A percentile compares a stretch with the other conserved stretches of the same genome.
Evolutionary conservation across 2,329 filamentous ascomycete genomes (phyloP).

Genomic region (Pestalotiopsis fici): DNA sequence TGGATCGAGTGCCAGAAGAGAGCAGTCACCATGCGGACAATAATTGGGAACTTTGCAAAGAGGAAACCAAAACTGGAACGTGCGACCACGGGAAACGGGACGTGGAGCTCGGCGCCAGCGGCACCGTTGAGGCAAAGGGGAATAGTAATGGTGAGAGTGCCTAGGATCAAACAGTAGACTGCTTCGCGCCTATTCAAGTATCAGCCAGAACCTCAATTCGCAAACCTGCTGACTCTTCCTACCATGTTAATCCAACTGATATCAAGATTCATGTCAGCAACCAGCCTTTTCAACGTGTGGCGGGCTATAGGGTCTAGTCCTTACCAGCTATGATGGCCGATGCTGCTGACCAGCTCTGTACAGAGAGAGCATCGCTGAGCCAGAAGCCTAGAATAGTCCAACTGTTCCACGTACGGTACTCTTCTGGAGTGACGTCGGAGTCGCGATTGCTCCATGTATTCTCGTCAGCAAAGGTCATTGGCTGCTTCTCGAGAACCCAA

Average conservation of each 20-base stretch:
- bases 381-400: constrained; percentile 37
- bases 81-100: constrained; percentile 47
- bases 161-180: constrained; percentile 50
- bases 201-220: background rate
- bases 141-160: constrained; percentile 60
- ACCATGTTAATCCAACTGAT: background rate
- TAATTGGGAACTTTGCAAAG: constrained; percentile 38
- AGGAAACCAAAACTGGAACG: constrained; percentile 48
- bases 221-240: background rate
- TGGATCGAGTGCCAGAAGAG: constrained; percentile 63
- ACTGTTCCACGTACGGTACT: constrained; percentile 38
- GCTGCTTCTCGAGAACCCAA: constrained; percentile 50
- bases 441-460: constrained; percentile 41
- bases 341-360: constrained; percentile 34
- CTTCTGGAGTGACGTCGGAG: constrained; percentile 35
- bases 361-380: constrained; percentile 35
- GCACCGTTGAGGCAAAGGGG: constrained; percentile 50
- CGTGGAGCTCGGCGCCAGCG: constrained; percentile 46
- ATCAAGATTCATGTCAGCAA: background rate
- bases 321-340: constrained; percentile 35
- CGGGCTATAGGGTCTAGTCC: background rate
- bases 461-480: constrained; percentile 44
- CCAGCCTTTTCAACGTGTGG: background rate
- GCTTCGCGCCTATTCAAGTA: constrained; percentile 33
- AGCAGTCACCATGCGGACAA: constrained; percentile 43